A percentile compares a stretch with the other conserved stretches of the same genome.
These are phyloP conservation scores for Dothistroma septosporum DNA, from an alignment of 2,329 filamentous ascomycete genomes.

Conservation along the genomic window DNA sequence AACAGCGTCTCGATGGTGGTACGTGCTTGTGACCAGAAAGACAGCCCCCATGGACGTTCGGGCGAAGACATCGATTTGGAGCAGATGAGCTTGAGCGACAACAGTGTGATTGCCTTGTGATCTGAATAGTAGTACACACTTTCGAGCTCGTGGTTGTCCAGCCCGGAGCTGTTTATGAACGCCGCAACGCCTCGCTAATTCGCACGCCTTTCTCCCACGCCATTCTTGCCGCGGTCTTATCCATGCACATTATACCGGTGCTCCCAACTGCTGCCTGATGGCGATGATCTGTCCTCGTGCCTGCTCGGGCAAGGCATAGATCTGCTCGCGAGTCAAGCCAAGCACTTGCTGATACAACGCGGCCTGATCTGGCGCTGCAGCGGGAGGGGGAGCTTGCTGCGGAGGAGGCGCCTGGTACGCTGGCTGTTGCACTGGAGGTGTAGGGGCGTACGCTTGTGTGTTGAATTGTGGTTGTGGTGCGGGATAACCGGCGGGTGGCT, in stretches of 20 bases:
- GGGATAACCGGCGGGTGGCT: not conserved
- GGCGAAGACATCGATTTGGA: not conserved
- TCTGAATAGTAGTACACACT: not conserved
- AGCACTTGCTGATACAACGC: slow-evolving; percentile 77
- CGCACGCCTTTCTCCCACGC: not conserved
- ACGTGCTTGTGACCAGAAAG: not conserved
- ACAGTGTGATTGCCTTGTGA: not conserved
- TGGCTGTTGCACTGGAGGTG: slow-evolving; percentile 40
- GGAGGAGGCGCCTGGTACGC: slow-evolving; percentile 39
- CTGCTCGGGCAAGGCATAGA: slow-evolving; percentile 62
- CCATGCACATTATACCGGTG: slow-evolving; percentile 7
- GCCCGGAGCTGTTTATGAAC: not conserved
- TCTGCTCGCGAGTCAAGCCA: slow-evolving; percentile 71
- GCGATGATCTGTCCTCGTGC: slow-evolving; percentile 76
- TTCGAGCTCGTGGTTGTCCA: not conserved
- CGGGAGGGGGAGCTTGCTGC: slow-evolving; percentile 40
- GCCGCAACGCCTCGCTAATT: not conserved
- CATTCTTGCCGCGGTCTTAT: not conserved
- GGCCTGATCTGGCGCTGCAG: slow-evolving; percentile 55
- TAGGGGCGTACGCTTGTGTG: slow-evolving; percentile 34
- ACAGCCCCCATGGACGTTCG: not conserved
- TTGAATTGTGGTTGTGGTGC: slow-evolving; percentile 15
- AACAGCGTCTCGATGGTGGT: not conserved
- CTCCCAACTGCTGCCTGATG: slow-evolving; percentile 60
- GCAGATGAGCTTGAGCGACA: not conserved